Evolutionary conservation across 108 stramenopile species (phyloP).

Genomic region (Stephanodiscus minutulus): DNA sequence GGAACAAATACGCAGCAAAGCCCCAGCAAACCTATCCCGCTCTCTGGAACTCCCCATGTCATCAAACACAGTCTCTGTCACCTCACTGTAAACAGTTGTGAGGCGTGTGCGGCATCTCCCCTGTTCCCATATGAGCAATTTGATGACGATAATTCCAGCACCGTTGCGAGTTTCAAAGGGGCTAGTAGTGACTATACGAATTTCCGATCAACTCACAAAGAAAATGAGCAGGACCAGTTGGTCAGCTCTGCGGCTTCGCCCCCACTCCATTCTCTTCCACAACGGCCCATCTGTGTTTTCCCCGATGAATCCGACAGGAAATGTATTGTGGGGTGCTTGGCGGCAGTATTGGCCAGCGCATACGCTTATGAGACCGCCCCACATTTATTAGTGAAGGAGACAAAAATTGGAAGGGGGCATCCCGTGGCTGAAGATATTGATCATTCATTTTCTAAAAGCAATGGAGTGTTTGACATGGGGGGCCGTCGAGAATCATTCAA

Average conservation of each 20-base stretch:
- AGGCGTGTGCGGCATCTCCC: neutral
- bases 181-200: slow-evolving; percentile 9
- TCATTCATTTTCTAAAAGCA: neutral
- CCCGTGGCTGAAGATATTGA: too few relatives aligned
- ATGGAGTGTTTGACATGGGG: slow-evolving; percentile 3
- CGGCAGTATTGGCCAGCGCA: slow-evolving; percentile 69
- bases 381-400: slow-evolving; percentile 35
- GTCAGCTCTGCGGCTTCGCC: neutral
- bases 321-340: slow-evolving; percentile 67
- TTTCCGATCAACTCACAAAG: neutral
- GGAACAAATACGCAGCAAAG: neutral
- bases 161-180: slow-evolving; percentile 30
- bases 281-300: slow-evolving; percentile 26
- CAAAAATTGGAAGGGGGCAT: neutral
- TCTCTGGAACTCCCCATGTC: neutral
- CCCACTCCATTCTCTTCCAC: slow-evolving; percentile 31
- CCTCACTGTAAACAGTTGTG: slow-evolving; percentile 9
- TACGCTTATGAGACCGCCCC: slow-evolving; percentile 66
- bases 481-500: slow-evolving; percentile 1
- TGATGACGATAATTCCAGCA: slow-evolving; percentile 31
- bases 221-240: slow-evolving; percentile 1
- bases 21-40: neutral
- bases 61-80: slow-evolving; percentile 7
- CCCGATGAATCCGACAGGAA: slow-evolving; percentile 48
- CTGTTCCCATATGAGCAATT: slow-evolving; percentile 14